These are phyloP conservation scores for Aquilaria agallochum DNA, from an alignment of 441 rosid genomes.

Conservation along the genomic window DNA sequence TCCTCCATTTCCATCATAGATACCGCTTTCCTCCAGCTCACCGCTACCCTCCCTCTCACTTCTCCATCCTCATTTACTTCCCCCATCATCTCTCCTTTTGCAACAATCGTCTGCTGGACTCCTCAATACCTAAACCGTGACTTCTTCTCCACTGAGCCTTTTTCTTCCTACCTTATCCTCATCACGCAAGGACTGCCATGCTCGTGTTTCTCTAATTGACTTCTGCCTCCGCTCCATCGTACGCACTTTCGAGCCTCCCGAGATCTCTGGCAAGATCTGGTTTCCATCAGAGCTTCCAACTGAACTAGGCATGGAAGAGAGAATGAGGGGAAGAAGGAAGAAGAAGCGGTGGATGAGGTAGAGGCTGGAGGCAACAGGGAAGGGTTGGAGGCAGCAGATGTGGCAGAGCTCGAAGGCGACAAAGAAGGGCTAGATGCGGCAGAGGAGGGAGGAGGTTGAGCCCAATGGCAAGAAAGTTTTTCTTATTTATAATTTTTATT, in stretches of 20 bases:
- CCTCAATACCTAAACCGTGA: constrained; percentile 71
- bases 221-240: constrained; percentile 60
- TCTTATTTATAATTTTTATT: too few species aligned
- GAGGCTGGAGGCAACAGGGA: too few species aligned
- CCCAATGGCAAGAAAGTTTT: too few species aligned
- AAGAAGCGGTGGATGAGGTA: too few species aligned
- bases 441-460: too few species aligned
- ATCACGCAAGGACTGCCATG: constrained; percentile 87
- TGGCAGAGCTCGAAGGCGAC: too few species aligned
- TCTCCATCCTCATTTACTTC: constrained; percentile 40
- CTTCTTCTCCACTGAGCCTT: constrained; percentile 72
- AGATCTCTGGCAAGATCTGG: neutral
- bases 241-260: constrained; percentile 63
- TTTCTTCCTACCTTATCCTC: constrained; percentile 75
- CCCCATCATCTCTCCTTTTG: constrained; percentile 60
- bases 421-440: too few species aligned
- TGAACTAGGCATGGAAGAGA: too few species aligned
- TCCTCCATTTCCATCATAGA: constrained; percentile 76
- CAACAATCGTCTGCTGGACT: constrained; percentile 81
- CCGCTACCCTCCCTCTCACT: constrained; percentile 73
- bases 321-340: too few species aligned
- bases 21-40: constrained; percentile 80
- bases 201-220: constrained; percentile 80
- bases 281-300: too few species aligned
- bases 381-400: too few species aligned